These are phyloP conservation scores for Komagataella kurtzmanii DNA, from an alignment of 805 yeast genomes.

Conservation along the genomic window DNA sequence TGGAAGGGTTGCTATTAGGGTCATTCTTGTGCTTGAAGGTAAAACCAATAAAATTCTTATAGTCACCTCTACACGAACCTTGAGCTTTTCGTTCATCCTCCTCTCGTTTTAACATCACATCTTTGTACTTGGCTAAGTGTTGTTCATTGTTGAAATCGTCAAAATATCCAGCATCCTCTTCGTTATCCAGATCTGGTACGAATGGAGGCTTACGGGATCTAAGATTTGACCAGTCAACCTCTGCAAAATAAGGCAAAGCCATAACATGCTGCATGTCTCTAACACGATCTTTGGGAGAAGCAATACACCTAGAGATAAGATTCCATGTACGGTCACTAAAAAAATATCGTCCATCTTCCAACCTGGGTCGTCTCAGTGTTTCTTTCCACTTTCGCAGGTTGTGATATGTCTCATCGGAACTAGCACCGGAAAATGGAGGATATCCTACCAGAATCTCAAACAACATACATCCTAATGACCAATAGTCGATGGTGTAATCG, in stretches of 20 bases:
- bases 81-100: constrained; percentile 75
- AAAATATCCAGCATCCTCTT: constrained; percentile 96
- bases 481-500: constrained; percentile 94
- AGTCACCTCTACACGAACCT: constrained; percentile 37
- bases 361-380: constrained; percentile 77
- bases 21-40: constrained; percentile 79
- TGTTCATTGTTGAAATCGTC: constrained; percentile 95
- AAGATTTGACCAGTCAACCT: constrained; percentile 64
- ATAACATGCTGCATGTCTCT: constrained; percentile 73
- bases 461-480: constrained; percentile 97
- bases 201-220: constrained; percentile 80
- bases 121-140: constrained; percentile 95
- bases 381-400: constrained; percentile 90
- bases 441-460: constrained; percentile 94
- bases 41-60: constrained; percentile 82
- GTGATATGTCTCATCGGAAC: constrained; percentile 88
- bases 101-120: constrained; percentile 85
- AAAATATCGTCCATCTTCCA: constrained; percentile 82
- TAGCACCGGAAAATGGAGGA: constrained; percentile 92
- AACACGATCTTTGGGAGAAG: constrained; percentile 64
- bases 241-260: constrained; percentile 70
- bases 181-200: constrained; percentile 92
- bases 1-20: constrained; percentile 31
- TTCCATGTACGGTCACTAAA: constrained; percentile 97
- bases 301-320: constrained; percentile 63